Evolutionary conservation across 495 filamentous ascomycete genomes (phyloP), one percentile per base, ranked within the genome.

Genomic region (Aspergillus baeticus): DNA sequence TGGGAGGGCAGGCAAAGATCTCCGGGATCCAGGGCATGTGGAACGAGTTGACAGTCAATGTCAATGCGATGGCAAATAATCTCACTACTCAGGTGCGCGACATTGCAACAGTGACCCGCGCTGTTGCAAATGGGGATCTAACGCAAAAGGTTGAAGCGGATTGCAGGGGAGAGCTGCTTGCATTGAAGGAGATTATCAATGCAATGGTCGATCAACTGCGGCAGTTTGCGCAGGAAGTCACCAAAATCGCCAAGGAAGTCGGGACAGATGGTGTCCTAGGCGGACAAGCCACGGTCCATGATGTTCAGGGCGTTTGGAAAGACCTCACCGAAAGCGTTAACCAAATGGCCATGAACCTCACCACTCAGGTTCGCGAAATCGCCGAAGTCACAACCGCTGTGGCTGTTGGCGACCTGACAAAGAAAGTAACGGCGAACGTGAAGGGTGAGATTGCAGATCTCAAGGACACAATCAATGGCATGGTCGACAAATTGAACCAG

Each of bases 151-250:
- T 98, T 14, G 88, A 92, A 73, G 94, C 94, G 57, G 88, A 95
- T 69, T 98, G 94, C 76, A 90, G 94, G 69, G 94, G 94, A 45
- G 94, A 98, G 75, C 96, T 98, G 41, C 81, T 93, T 44, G 87
- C 96, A 66, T 84, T 98, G 38, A 98, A 98, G 72, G 87, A 89
- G 47, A 98, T 95, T 39, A 98, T 98, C 76, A 98, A 98, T 70
- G 91, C 89, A 70, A 98, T 98, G 94, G 94, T 98, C 57, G 94
- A 97, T 68, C 94, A 96, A 69, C 80, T 98, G n/a, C 90, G 92
- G 59, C 92, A 96, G 66, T 98, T 98, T 64, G 94, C 94, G 2
- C 89, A 93, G 43, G 92, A 98, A 78, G 94, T 98, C 45, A 98
- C 94, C n/a, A 96, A 96, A 77, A 96, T 98, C 62, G 94, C 94